These are phyloP conservation scores for Penicillium antarcticum DNA, from an alignment of 495 filamentous ascomycete genomes.

Conservation along the genomic window DNA sequence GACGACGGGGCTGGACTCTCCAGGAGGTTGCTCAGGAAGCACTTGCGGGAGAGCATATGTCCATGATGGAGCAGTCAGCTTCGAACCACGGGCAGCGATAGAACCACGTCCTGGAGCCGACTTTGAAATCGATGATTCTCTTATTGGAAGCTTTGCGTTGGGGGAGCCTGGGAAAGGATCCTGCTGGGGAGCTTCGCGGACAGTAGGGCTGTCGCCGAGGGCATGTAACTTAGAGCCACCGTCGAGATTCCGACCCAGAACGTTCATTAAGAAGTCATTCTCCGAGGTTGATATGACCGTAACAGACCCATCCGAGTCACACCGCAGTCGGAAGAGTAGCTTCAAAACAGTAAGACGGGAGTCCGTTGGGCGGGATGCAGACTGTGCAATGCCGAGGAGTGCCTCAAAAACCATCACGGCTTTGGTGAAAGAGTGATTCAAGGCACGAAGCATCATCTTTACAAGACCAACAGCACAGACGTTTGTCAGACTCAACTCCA, in stretches of 20 bases:
- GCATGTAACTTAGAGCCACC: slow-evolving; percentile 24
- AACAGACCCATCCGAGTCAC: slow-evolving; percentile 71
- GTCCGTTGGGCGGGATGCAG: slow-evolving; percentile 47
- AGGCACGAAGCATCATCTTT: slow-evolving; percentile 40
- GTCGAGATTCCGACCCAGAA: slow-evolving; percentile 64
- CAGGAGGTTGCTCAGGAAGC: slow-evolving; percentile 51
- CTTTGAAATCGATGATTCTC: slow-evolving; percentile 27
- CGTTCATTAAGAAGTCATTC: slow-evolving; percentile 65
- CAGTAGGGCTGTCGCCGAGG: slow-evolving; percentile 17
- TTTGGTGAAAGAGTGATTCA: slow-evolving; percentile 39
- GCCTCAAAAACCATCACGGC: slow-evolving; percentile 38
- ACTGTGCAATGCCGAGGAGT: slow-evolving; percentile 37
- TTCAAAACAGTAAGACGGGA: slow-evolving; percentile 79
- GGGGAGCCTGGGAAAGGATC: slow-evolving; percentile 22
- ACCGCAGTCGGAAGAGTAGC: slow-evolving; percentile 77
- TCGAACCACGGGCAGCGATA: slow-evolving; percentile 36
- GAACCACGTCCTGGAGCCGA: slow-evolving; percentile 27
- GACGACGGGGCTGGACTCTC: slow-evolving; percentile 43
- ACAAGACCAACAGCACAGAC: slow-evolving; percentile 43
- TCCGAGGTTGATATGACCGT: slow-evolving; percentile 64
- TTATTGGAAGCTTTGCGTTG: slow-evolving; percentile 17
- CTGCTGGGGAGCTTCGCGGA: slow-evolving; percentile 21
- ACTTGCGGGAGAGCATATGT: slow-evolving; percentile 48
- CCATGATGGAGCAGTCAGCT: slow-evolving; percentile 52
- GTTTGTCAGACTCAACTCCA: slow-evolving; percentile 41